Evolutionary conservation across 2,329 filamentous ascomycete genomes (phyloP), one percentile per base, ranked within the genome.

Genomic region (Nemania sp.): DNA sequence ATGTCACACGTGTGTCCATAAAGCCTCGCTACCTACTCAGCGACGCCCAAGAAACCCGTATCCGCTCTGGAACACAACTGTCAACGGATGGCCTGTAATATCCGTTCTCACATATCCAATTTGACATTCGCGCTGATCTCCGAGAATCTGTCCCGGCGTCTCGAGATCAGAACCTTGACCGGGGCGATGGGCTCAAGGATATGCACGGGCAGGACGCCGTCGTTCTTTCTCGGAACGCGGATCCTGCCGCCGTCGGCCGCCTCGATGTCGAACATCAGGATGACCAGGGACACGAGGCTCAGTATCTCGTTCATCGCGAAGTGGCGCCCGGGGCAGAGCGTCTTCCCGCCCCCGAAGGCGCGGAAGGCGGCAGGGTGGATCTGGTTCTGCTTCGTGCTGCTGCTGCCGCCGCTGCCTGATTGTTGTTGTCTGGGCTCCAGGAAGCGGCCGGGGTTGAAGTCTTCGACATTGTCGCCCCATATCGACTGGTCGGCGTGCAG

Each of bases 381-480:
- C 35, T 68, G 57, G 25, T 54, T 53, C 63, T 54, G 39, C 46
- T 52, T 56, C 57, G 57, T 25, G 49, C 42, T 52, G 32, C 58
- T 25, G 49, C 42, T 52, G 32, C 58, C 53, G n/a, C n/a, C 34
- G 49, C 42, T 52, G 32, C 58, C 53, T 13, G 43, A 40, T 34
- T 54, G 42, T 51, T 48, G 50, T 17, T 48, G 50, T 17, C 48
- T 46, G 13, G 35, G 40, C 17, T 64, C 57, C 0, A 78, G 60
- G 65, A 82, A 82, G 10, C 79, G 77, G 6, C 64, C 42, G 0
- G 79, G 73, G 37, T 80, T 76, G 67, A 83, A 83, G 1, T 60
- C 51, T 2, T 64, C 63, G 1, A 72, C 77, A 39, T 80, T 76
- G 1, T 73, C 65, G 3, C 80, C 80, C 80, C 80, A 82, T 54